Conservation (phyloP, 495 filamentous ascomycete species). For the Podospora pseudopauciseta region DNA sequence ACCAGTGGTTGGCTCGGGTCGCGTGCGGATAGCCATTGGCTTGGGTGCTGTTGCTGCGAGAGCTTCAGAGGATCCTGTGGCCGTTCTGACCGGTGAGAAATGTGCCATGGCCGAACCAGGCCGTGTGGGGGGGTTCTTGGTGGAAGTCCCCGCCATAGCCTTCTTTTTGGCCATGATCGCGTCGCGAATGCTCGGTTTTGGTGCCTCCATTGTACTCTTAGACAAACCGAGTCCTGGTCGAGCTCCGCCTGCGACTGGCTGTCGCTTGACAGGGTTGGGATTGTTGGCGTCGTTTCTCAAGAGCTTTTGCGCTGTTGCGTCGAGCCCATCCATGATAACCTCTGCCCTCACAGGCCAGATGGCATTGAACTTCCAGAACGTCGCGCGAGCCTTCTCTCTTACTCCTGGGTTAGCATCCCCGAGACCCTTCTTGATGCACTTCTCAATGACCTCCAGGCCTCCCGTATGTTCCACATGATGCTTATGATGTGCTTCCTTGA, state of each 20-base stretch:
- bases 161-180: conserved; percentile 81
- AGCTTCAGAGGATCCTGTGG: conserved; percentile 41
- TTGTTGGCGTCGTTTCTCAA: conserved; percentile 78
- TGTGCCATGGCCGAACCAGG: conserved; percentile 72
- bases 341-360: conserved; percentile 79
- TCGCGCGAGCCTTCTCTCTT: conserved; percentile 73
- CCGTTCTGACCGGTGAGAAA: conserved; percentile 55
- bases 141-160: conserved; percentile 42
- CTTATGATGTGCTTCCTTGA: conserved; percentile 74
- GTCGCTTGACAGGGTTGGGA: conserved; percentile 60
- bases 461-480: conserved; percentile 77
- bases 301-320: conserved; percentile 66
- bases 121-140: conserved; percentile 60
- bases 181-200: conserved; percentile 63
- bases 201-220: conserved; percentile 53
- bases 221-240: conserved; percentile 54
- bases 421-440: conserved; percentile 81
- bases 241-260: conserved; percentile 38
- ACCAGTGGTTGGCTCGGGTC: conserved; percentile 41
- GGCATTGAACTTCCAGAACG: conserved; percentile 76
- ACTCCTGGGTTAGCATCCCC: conserved; percentile 84
- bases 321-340: conserved; percentile 67
- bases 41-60: conserved; percentile 42
- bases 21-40: conserved; percentile 37
- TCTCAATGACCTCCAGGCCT: conserved; percentile 76